phyloP scores from a whole-genome alignment of 148 eudicot species.

The Polygonum maritimum region DNA sequence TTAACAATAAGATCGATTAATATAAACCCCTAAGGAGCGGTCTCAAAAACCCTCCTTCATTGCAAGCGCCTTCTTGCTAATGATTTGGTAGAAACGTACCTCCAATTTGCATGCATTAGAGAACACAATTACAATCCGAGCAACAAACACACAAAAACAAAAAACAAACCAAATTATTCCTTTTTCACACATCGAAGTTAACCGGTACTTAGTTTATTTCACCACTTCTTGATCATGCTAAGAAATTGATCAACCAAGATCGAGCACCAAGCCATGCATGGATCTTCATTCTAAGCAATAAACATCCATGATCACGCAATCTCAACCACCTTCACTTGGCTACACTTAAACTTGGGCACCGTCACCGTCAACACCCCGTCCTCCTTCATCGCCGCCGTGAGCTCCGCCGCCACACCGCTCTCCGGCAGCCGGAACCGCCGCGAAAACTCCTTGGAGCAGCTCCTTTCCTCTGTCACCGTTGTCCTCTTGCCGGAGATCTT shows the following conservation, averaged over 20 bases:
- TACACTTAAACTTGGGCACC: background rate
- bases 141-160: background rate
- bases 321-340: background rate
- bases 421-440: slow-evolving; percentile 8
- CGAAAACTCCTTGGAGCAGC: background rate
- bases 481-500: slow-evolving; percentile 4
- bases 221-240: background rate
- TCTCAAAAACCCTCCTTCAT: background rate
- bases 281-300: background rate
- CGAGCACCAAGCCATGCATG: background rate
- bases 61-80: slow-evolving; percentile 6
- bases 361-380: slow-evolving; percentile 9
- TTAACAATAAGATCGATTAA: too few relatives aligned
- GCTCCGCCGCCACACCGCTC: background rate
- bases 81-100: background rate
- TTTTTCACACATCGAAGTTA: background rate
- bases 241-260: background rate
- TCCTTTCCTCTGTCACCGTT: background rate
- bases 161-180: background rate
- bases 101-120: background rate
- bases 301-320: background rate
- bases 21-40: background rate
- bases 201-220: background rate
- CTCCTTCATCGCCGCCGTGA: slow-evolving; percentile 11
- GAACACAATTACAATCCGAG: too few relatives aligned